These are phyloP conservation scores for Senecio squalidus DNA, from an alignment of 140 eudicot species.

Conservation along the genomic window DNA sequence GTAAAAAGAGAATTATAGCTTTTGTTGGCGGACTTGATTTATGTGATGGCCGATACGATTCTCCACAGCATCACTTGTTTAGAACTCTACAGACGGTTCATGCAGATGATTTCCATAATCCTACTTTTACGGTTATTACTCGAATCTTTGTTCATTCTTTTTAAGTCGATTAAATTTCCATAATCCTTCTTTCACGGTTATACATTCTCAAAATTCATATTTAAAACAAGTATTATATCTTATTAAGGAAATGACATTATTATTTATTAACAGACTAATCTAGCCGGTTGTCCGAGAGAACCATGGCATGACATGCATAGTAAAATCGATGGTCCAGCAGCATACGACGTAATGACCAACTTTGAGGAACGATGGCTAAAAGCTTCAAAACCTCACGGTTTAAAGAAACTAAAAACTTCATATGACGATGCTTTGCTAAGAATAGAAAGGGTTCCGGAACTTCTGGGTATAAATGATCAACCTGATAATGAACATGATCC, in stretches of 20 bases:
- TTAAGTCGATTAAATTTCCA: no score
- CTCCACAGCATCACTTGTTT: constrained; percentile 78
- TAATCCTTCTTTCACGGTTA: no score
- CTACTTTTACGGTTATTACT: constrained; percentile 58
- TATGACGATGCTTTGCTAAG: constrained; percentile 90
- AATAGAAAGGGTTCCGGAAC: constrained; percentile 79
- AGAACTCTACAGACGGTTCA: constrained; percentile 65
- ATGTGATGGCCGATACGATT: constrained; percentile 91
- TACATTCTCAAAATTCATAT: neutral
- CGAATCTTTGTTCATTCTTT: neutral
- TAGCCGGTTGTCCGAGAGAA: constrained; percentile 90
- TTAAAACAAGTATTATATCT: neutral
- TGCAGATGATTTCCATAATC: constrained; percentile 88
- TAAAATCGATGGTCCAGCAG: constrained; percentile 96
- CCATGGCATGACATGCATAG: constrained; percentile 99
- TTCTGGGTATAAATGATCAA: constrained; percentile 56
- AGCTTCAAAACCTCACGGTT: constrained; percentile 86
- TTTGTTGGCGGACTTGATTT: constrained; percentile 92
- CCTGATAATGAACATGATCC: constrained; percentile 71
- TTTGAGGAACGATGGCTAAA: constrained; percentile 89
- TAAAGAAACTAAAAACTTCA: constrained; percentile 61
- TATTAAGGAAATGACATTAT: neutral
- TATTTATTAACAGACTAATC: constrained; percentile 42
- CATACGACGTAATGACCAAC: constrained; percentile 82
- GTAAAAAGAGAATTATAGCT: constrained; percentile 66